phyloP scores from a whole-genome alignment of 2,329 filamentous ascomycete genomes.

The Aspergillus sp. region DNA sequence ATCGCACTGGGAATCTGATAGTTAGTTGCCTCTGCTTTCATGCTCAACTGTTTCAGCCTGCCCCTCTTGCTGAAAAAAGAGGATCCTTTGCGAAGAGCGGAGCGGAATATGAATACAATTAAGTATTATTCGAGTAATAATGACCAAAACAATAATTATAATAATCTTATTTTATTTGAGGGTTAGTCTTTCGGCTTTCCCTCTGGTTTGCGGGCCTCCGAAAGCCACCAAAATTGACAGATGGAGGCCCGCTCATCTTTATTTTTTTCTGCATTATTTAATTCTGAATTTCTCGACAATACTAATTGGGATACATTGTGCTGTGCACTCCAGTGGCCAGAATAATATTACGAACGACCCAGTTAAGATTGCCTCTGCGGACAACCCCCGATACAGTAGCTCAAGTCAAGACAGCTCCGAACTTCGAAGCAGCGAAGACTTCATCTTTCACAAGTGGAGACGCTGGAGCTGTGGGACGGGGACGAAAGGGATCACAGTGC shows the following conservation, averaged over 20 bases:
- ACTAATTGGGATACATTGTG: too few relatives aligned
- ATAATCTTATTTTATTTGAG: background rate
- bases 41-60: background rate
- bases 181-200: background rate
- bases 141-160: background rate
- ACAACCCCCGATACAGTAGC: background rate
- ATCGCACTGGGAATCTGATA: background rate
- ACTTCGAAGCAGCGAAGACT: background rate
- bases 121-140: too few relatives aligned
- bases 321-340: too few relatives aligned
- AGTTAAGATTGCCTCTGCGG: background rate
- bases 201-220: constrained; percentile 13
- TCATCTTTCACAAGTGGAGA: background rate
- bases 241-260: constrained; percentile 13
- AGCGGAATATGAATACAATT: background rate
- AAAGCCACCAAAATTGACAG: constrained; percentile 29
- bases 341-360: background rate
- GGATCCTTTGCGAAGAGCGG: background rate
- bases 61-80: background rate
- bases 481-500: background rate
- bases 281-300: background rate
- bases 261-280: constrained; percentile 11
- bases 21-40: background rate
- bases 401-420: background rate
- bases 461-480: background rate